These are phyloP conservation scores for Phaeotremella skinneri DNA, from an alignment of 768 basidiomycete genomes.

Conservation along the genomic window DNA sequence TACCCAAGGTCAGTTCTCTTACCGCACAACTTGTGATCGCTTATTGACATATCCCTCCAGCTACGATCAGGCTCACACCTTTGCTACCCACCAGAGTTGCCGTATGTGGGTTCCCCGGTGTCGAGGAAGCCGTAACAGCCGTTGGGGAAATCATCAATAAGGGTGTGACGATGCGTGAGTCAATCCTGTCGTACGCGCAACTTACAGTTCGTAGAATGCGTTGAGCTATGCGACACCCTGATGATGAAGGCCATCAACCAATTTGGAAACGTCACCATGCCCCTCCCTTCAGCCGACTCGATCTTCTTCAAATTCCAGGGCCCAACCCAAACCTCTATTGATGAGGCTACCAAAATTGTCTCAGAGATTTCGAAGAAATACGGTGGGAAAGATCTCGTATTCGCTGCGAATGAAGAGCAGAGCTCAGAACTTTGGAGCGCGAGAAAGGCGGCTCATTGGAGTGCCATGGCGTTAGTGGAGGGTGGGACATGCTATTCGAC, in stretches of 20 bases:
- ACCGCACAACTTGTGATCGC: not conserved
- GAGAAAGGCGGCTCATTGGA: slow-evolving; percentile 75
- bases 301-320: slow-evolving; percentile 91
- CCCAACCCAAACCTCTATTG: slow-evolving; percentile 45
- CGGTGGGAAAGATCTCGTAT: slow-evolving; percentile 64
- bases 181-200: not conserved
- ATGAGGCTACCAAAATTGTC: slow-evolving; percentile 61
- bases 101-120: slow-evolving; percentile 78
- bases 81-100: slow-evolving; percentile 76
- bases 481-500: slow-evolving; percentile 73
- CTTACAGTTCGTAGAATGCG: slow-evolving; percentile 63
- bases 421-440: slow-evolving; percentile 75
- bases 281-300: slow-evolving; percentile 68
- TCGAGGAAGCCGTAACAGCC: slow-evolving; percentile 70
- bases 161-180: slow-evolving; percentile 29
- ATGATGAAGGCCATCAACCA: slow-evolving; percentile 73
- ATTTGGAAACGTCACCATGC: slow-evolving; percentile 61
- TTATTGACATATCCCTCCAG: slow-evolving; percentile 40
- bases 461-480: slow-evolving; percentile 63
- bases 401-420: slow-evolving; percentile 69
- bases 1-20: slow-evolving; percentile 60
- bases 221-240: slow-evolving; percentile 74
- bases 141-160: slow-evolving; percentile 54
- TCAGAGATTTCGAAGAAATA: slow-evolving; percentile 65
- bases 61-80: slow-evolving; percentile 76